Conservation (phyloP, 495 filamentous ascomycete genomes). For the Cladorrhinum samala region DNA sequence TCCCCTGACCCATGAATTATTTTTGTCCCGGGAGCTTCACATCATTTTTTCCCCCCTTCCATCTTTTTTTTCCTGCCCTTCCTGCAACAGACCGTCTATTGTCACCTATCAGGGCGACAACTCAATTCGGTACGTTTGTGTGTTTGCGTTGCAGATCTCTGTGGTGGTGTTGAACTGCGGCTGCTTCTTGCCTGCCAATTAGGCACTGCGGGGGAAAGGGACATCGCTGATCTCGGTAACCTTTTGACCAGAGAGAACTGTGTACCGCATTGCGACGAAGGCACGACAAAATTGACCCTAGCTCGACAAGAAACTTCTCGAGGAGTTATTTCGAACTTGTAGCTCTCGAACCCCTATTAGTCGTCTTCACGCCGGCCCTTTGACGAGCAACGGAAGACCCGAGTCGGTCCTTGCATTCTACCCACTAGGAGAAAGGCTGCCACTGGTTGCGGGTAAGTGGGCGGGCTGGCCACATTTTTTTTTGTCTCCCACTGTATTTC, state of each 20-base stretch:
- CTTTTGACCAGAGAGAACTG: too few species aligned
- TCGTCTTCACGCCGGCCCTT: neutral
- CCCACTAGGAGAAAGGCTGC: neutral
- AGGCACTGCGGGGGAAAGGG: neutral
- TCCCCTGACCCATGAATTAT: slow-evolving; percentile 3
- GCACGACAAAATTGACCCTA: too few species aligned
- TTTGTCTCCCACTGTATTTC: too few species aligned
- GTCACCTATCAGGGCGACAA: slow-evolving; percentile 3
- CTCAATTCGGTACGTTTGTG: neutral
- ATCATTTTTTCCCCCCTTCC: neutral
- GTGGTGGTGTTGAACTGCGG: too few species aligned
- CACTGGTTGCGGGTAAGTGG: neutral
- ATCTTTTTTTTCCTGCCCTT: neutral
- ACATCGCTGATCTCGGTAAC: too few species aligned
- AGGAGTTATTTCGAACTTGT: too few species aligned
- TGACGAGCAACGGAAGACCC: neutral
- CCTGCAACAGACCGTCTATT: neutral
- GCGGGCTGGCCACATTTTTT: too few species aligned
- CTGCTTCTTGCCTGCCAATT: too few species aligned
- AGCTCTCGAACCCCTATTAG: neutral
- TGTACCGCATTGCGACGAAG: too few species aligned
- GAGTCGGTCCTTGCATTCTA: neutral
- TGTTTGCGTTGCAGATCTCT: neutral
- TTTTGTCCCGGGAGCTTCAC: neutral
- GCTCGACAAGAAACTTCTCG: too few species aligned